Conservation (phyloP, 495 filamentous ascomycete species). For the Chaetomium tenue region DNA sequence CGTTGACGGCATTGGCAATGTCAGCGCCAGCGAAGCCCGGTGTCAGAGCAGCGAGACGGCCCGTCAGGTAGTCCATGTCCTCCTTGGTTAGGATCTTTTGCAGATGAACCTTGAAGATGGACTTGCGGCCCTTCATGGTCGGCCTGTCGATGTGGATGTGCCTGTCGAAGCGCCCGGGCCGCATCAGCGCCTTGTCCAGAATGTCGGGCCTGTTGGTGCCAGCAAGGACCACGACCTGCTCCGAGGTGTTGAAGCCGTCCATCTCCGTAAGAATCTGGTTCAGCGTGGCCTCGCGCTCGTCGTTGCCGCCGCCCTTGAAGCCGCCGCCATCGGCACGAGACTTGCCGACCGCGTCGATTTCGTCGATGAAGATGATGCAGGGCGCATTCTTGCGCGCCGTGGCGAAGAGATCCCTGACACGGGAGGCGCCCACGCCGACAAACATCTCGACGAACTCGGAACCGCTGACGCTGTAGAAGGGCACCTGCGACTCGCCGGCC, state of each 20-base stretch:
- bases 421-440: slow-evolving; percentile 92
- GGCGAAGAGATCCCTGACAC: slow-evolving; percentile 91
- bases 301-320: slow-evolving; percentile 82
- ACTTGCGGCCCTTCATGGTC: slow-evolving; percentile 93
- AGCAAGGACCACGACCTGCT: slow-evolving; percentile 96
- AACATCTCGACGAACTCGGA: slow-evolving; percentile 99
- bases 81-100: slow-evolving; percentile 89
- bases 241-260: slow-evolving; percentile 97
- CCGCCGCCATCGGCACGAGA: slow-evolving; percentile 66
- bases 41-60: slow-evolving; percentile 84
- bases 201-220: slow-evolving; percentile 95
- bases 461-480: slow-evolving; percentile 96
- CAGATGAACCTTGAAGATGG: slow-evolving; percentile 92
- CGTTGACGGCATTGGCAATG: slow-evolving; percentile 97
- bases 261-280: slow-evolving; percentile 99
- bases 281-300: slow-evolving; percentile 92
- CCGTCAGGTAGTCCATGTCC: slow-evolving; percentile 80
- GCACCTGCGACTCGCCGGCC: slow-evolving; percentile 93
- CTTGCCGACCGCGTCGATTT: slow-evolving; percentile 97
- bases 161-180: slow-evolving; percentile 93
- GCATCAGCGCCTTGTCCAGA: slow-evolving; percentile 92
- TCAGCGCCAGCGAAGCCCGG: slow-evolving; percentile 96
- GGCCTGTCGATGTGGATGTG: slow-evolving; percentile 91
- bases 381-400: slow-evolving; percentile 94
- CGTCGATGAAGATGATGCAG: slow-evolving; percentile 99